phyloP scores from a whole-genome alignment of 2,329 filamentous ascomycete species.

The Neopestalotiopsis sp. region DNA sequence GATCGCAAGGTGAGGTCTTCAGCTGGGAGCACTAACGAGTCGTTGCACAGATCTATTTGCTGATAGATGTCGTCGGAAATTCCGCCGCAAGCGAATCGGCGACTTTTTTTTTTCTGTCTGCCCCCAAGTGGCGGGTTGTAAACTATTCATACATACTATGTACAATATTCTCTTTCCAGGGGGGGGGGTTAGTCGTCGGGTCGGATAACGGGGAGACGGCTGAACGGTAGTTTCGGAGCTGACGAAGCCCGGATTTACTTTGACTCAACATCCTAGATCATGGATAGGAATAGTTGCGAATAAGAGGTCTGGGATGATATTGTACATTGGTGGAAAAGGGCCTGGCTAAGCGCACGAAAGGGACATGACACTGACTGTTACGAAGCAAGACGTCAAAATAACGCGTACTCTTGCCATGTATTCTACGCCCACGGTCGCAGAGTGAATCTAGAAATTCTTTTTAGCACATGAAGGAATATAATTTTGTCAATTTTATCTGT shows the following conservation, averaged over 20 bases:
- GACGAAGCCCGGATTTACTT: background rate
- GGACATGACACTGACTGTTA: background rate
- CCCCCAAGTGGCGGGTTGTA: too few species aligned
- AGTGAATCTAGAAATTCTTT: background rate
- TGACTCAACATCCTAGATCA: background rate
- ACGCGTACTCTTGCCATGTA: background rate
- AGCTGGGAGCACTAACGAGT: too few species aligned
- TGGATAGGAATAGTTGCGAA: background rate
- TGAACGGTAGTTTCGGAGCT: background rate
- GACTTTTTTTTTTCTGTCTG: too few species aligned
- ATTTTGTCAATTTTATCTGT: background rate
- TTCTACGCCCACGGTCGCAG: background rate
- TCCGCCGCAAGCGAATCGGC: too few species aligned
- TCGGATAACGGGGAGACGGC: too few species aligned
- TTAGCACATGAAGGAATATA: too few species aligned
- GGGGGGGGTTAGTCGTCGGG: too few species aligned
- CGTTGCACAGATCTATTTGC: too few species aligned
- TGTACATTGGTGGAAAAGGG: background rate
- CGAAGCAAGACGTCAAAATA: background rate
- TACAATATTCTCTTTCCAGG: too few species aligned
- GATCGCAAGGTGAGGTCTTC: too few species aligned
- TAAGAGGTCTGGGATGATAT: background rate
- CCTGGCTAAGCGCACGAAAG: background rate
- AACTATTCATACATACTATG: too few species aligned
- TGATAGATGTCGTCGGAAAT: too few species aligned